Conservation (phyloP, 2,329 filamentous ascomycete genomes). For the Pseudopithomyces chartarum region DNA sequence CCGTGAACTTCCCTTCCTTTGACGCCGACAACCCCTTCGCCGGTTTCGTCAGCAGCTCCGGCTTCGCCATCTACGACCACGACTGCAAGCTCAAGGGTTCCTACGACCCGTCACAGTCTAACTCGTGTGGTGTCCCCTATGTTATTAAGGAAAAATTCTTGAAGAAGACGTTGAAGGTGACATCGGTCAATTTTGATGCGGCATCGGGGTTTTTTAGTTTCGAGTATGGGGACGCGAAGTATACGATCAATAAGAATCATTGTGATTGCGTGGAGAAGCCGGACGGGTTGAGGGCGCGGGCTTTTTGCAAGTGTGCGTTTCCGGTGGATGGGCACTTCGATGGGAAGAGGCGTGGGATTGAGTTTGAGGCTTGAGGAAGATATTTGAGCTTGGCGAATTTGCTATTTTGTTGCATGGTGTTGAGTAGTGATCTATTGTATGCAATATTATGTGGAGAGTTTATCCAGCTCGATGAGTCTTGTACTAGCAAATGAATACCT, state of each 20-base stretch:
- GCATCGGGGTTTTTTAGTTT: background rate
- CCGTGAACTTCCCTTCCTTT: background rate
- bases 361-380: background rate
- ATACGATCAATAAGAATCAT: slow-evolving; percentile 2
- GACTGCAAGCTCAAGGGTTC: slow-evolving; percentile 1
- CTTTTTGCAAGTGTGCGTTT: background rate
- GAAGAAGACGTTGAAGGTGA: background rate
- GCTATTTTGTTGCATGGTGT: too few relatives aligned
- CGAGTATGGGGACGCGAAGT: background rate
- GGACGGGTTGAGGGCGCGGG: background rate
- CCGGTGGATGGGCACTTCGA: background rate
- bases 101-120: background rate
- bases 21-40: background rate
- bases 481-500: too few relatives aligned
- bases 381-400: too few relatives aligned
- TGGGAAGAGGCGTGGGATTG: background rate
- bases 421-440: too few relatives aligned
- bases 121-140: background rate
- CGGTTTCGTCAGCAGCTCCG: background rate
- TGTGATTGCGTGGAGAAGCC: background rate
- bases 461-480: too few relatives aligned
- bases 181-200: background rate
- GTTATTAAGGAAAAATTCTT: slow-evolving; percentile 5
- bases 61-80: slow-evolving; percentile 8
- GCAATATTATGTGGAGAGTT: too few relatives aligned